phyloP scores from a whole-genome alignment of 2,329 filamentous ascomycete genomes.

The Aspergillus ochraceoroseus region DNA sequence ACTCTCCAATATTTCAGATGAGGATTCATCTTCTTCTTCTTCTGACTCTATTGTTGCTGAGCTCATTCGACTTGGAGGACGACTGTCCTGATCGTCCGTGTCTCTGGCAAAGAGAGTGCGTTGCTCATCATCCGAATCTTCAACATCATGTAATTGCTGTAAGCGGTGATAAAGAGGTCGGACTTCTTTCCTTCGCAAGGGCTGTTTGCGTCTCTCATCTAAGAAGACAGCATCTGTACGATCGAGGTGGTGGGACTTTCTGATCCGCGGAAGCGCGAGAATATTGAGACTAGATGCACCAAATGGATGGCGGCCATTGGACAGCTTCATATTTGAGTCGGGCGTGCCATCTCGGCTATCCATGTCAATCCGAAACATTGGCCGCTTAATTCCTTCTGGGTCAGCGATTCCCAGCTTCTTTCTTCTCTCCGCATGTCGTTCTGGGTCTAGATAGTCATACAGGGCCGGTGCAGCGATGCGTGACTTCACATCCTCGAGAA shows the following conservation, averaged over 20 bases:
- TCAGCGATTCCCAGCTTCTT: slow-evolving; percentile 72
- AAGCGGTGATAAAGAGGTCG: slow-evolving; percentile 78
- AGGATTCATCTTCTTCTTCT: slow-evolving; percentile 41
- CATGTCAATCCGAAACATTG: slow-evolving; percentile 52
- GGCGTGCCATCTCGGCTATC: slow-evolving; percentile 64
- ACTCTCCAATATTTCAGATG: slow-evolving; percentile 24
- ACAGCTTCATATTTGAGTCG: slow-evolving; percentile 42
- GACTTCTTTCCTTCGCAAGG: slow-evolving; percentile 57
- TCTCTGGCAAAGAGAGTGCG: slow-evolving; percentile 63
- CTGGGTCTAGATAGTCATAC: slow-evolving; percentile 75
- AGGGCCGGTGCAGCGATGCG: slow-evolving; percentile 78
- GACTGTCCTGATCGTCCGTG: slow-evolving; percentile 80
- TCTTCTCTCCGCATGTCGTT: slow-evolving; percentile 72
- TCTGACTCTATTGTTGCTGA: slow-evolving; percentile 51
- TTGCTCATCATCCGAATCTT: slow-evolving; percentile 83
- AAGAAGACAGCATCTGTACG: slow-evolving; percentile 60
- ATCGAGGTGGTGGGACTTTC: slow-evolving; percentile 58
- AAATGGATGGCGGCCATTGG: slow-evolving; percentile 40
- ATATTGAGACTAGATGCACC: slow-evolving; percentile 50
- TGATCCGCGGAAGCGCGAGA: slow-evolving; percentile 66
- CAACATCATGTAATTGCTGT: slow-evolving; percentile 67
- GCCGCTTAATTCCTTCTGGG: slow-evolving; percentile 56
- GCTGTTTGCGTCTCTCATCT: slow-evolving; percentile 60
- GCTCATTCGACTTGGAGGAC: slow-evolving; percentile 67
- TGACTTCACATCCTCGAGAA: slow-evolving; percentile 82